These are phyloP conservation scores for Betula pendula DNA, from an alignment of 306 rosid species.

Conservation along the genomic window DNA sequence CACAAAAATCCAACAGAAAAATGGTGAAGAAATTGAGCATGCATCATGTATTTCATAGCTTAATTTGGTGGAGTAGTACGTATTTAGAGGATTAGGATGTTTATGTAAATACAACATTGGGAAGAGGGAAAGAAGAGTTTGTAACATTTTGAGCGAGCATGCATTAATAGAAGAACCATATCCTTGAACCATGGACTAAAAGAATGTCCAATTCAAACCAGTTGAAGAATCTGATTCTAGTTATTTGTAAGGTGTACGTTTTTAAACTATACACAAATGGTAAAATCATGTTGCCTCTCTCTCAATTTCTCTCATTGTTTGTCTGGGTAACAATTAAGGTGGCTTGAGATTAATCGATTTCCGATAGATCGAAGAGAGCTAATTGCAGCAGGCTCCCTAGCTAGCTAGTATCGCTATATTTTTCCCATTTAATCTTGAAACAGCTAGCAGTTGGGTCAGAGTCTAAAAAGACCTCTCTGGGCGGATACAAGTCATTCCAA, in stretches of 20 bases:
- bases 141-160: no score
- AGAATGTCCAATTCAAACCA: no score
- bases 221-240: background rate
- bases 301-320: no score
- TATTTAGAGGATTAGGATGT: constrained; percentile 35
- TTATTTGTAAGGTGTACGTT: no score
- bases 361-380: no score
- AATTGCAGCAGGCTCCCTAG: no score
- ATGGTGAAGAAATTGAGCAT: constrained; percentile 23
- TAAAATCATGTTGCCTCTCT: no score
- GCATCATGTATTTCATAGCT: constrained; percentile 24
- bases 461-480: constrained; percentile 67
- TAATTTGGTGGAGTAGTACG: constrained; percentile 8
- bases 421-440: constrained; percentile 68
- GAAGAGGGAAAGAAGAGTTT: constrained; percentile 11
- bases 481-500: constrained; percentile 28
- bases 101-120: constrained; percentile 65
- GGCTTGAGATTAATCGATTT: constrained; percentile 43
- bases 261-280: no score
- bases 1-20: constrained; percentile 38
- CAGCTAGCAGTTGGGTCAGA: constrained; percentile 64
- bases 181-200: no score
- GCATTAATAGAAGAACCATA: no score
- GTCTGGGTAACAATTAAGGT: background rate
- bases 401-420: no score